Base-by-base conservation (phyloP, 2,329 filamentous ascomycete species). In the Fusarium sp. region DNA sequence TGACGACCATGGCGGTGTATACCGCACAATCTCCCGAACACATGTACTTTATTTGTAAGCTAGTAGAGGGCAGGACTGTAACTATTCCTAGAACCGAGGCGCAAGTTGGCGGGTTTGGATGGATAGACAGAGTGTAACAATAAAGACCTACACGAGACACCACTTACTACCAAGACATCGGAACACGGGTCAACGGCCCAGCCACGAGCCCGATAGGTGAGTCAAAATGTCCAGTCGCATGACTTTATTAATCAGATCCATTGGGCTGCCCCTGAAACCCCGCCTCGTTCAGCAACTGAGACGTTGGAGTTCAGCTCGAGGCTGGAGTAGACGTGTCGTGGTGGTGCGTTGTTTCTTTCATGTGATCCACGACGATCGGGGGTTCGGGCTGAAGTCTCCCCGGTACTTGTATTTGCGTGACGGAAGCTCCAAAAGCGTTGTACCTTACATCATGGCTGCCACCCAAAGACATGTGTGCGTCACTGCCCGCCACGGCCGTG, bases 401-500 rank as follows among this genome's bases (percentile, higher is more conserved):
- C 66, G 63, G 66, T 75, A 75, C 72, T 73, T 67, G 45, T 5
- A 14, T 57, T 67, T 65, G 41, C 20, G 60, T 64, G 72, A 41
- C 37, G 23, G 18, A 23, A 62, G n/a, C 72, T 54, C 59, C 48
- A 58, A 50, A 63, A 54, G 62, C 13, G 41, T 68, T 75, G 72
- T 75, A 75, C 56, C 52, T 71, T 58, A 37, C 34, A 50, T 45
- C 35, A 41, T 58, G 62, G 50, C 45, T 65, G 72, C 63, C 66
- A 65, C 64, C 50, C 37, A 37, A 34, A 70, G 70, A 75, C 66
- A 71, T 34, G 72, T 52, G 50, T 75, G 73, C 72, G 73, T 75
- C 73, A 75, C 73, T 71, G 70, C 62, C 69, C 63, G 73, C 73
- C 73, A 71, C 70, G 66, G 66, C 67, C 61, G 70, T 34, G 66